Evolutionary conservation across 352 stramenopile genomes (phyloP).

Genomic region (Globisporangium iwayamae): DNA sequence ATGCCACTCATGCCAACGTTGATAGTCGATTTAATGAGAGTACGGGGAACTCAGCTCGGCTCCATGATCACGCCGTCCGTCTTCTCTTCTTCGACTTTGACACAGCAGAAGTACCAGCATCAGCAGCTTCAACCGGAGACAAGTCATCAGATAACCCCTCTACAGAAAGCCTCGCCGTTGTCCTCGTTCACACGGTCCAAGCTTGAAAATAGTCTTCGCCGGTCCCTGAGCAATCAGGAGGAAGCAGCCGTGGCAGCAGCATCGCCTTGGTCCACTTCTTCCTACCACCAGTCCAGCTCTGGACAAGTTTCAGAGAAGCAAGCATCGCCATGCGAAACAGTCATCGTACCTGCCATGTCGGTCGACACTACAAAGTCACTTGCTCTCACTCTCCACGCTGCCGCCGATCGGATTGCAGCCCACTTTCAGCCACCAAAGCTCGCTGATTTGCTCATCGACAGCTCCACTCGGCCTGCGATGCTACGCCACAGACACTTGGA

Average conservation of each 20-base stretch:
- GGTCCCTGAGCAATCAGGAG: slow-evolving; percentile 15
- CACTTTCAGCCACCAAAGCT: slow-evolving; percentile 27
- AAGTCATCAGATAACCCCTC: not conserved
- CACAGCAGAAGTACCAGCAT: not conserved
- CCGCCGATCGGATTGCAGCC: not conserved
- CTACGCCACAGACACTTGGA: slow-evolving; percentile 31
- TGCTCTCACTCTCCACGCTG: not conserved
- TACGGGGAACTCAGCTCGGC: not conserved
- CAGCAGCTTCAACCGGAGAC: slow-evolving; percentile 1
- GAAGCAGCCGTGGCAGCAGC: not conserved
- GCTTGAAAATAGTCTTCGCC: slow-evolving; percentile 16
- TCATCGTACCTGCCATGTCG: not conserved
- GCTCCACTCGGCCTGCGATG: slow-evolving; percentile 26
- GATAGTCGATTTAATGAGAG: not conserved
- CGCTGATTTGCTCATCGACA: slow-evolving; percentile 47
- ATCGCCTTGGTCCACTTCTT: not conserved
- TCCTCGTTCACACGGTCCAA: slow-evolving; percentile 10
- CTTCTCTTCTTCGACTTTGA: not conserved
- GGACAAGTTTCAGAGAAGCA: not conserved
- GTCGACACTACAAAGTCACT: not conserved
- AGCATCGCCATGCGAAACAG: not conserved
- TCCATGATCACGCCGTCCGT: not conserved
- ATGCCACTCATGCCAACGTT: slow-evolving; percentile 11
- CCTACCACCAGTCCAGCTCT: not conserved
- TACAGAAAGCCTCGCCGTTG: not conserved